Percentiles rank a stretch among this genome's conserved stretches.
phyloP scores from a whole-genome alignment of 805 yeast genomes.

The Hanseniaspora vineae region DNA sequence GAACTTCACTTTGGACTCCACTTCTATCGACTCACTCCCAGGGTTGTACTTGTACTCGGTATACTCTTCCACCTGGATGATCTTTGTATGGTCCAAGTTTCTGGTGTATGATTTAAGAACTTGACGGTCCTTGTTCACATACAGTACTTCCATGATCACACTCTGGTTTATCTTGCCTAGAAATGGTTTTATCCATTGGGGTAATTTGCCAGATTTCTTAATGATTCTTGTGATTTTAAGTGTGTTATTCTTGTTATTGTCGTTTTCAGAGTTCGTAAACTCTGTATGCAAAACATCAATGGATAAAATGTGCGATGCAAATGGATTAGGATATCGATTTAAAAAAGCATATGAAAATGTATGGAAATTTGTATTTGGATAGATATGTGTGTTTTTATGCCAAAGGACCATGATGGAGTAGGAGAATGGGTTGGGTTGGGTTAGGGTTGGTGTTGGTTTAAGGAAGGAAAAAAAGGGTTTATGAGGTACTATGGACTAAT shows the following conservation, averaged over 20 bases:
- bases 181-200: constrained; percentile 65
- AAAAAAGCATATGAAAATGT: constrained; percentile 70
- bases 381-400: constrained; percentile 43
- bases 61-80: constrained; percentile 69
- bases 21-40: constrained; percentile 28
- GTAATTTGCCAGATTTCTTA: constrained; percentile 68
- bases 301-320: constrained; percentile 70
- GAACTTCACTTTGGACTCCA: constrained; percentile 52
- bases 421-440: neutral
- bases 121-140: constrained; percentile 48
- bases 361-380: constrained; percentile 43
- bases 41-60: constrained; percentile 37
- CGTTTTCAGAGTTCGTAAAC: too few species aligned
- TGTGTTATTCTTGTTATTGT: constrained; percentile 30
- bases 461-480: too few species aligned
- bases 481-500: too few species aligned
- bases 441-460: neutral
- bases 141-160: constrained; percentile 71
- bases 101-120: constrained; percentile 59
- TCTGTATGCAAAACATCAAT: constrained; percentile 53
- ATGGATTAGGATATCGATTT: constrained; percentile 65
- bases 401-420: constrained; percentile 44
- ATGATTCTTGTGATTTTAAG: constrained; percentile 56
- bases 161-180: constrained; percentile 56
- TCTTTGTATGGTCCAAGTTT: constrained; percentile 71